Evolutionary conservation across 1,284 basidiomycete species (phyloP).

Genomic region (Ustilago curta): DNA sequence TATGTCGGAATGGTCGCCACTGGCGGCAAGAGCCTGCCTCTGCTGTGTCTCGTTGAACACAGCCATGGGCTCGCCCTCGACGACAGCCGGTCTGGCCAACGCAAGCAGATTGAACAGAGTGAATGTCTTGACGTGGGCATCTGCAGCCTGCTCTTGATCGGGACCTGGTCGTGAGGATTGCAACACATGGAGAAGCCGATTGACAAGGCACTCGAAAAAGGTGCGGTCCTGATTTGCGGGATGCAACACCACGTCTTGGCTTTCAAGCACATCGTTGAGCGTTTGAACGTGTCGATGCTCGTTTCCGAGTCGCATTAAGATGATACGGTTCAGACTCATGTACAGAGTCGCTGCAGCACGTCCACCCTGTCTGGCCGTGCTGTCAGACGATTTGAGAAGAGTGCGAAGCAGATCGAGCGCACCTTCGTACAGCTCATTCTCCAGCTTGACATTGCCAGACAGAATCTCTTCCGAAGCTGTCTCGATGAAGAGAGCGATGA

Average conservation of each 20-base stretch:
- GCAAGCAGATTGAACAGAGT: slow-evolving; percentile 50
- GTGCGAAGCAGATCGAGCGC: slow-evolving; percentile 26
- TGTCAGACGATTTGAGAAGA: slow-evolving; percentile 10
- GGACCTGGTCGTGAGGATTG: background rate
- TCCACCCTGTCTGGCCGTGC: background rate
- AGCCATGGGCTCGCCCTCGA: slow-evolving; percentile 32
- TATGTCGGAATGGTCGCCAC: background rate
- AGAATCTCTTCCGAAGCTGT: slow-evolving; percentile 49
- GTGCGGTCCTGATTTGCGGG: slow-evolving; percentile 40
- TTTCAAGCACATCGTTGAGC: slow-evolving; percentile 34
- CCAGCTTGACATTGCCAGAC: slow-evolving; percentile 23
- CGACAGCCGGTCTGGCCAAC: slow-evolving; percentile 36
- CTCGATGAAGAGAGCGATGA: slow-evolving; percentile 42
- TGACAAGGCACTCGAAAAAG: slow-evolving; percentile 57
- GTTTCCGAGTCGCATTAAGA: slow-evolving; percentile 39
- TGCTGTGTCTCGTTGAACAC: slow-evolving; percentile 32
- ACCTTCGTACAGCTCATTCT: slow-evolving; percentile 26
- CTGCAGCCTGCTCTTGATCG: background rate
- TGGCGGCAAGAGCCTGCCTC: background rate
- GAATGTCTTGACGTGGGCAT: slow-evolving; percentile 29
- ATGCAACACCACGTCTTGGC: slow-evolving; percentile 44
- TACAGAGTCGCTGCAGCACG: slow-evolving; percentile 31
- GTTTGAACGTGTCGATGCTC: slow-evolving; percentile 12
- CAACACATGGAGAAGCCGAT: slow-evolving; percentile 31
- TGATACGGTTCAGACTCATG: slow-evolving; percentile 54